phyloP scores from a whole-genome alignment of 257 asterid genomes.

The Jacaranda mimosifolia region DNA sequence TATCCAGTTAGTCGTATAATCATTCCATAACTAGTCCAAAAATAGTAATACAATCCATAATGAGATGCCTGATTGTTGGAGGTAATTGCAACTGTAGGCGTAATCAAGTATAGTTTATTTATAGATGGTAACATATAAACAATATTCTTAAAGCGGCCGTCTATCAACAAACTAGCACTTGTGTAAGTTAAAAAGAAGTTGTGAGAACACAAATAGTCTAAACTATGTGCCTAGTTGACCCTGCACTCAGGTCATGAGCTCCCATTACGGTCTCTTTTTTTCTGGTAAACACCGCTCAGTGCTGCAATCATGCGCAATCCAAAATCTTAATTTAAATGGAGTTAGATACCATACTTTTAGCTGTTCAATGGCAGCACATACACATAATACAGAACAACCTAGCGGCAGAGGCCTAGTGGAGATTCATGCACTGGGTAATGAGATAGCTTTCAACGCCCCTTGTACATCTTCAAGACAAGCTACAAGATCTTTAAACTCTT shows the following conservation, averaged over 20 bases:
- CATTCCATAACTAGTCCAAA: no score
- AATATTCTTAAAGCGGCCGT: no score
- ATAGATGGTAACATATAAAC: no score
- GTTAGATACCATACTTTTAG: background rate
- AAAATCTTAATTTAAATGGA: conserved; percentile 1
- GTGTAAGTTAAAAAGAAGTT: no score
- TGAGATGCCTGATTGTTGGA: no score
- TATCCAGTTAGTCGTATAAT: no score
- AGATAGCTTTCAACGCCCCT: conserved; percentile 46
- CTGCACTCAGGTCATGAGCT: background rate
- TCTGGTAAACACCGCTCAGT: background rate
- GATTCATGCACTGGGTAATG: conserved; percentile 44
- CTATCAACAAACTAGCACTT: no score
- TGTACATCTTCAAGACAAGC: conserved; percentile 78
- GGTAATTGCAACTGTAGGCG: no score
- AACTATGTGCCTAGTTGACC: conserved; percentile 21
- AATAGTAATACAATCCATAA: no score
- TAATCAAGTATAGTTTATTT: no score
- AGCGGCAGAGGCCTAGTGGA: background rate
- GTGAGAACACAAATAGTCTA: no score
- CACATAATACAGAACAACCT: conserved; percentile 4
- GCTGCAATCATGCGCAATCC: background rate
- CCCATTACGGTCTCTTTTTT: conserved; percentile 1
- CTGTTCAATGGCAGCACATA: background rate
- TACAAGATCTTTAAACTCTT: conserved; percentile 61